A percentile compares a stretch with the other conserved stretches of the same genome.
Evolutionary conservation across 2,329 filamentous ascomycete genomes (phyloP).

Genomic region (Cladosporium phlei): DNA sequence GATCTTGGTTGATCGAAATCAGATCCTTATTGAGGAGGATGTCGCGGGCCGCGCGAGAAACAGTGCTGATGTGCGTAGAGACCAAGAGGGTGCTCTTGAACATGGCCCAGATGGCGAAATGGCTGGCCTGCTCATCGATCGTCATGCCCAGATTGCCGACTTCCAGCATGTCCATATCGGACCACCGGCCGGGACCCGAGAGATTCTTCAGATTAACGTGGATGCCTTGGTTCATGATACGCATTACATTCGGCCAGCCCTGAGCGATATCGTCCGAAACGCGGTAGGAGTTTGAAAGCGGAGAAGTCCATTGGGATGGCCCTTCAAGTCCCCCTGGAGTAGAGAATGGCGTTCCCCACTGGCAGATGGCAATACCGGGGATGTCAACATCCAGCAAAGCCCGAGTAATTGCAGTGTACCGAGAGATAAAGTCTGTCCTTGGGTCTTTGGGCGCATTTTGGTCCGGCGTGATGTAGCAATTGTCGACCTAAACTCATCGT

Average conservation of each 20-base stretch:
- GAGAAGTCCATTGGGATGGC: slow-evolving; percentile 28
- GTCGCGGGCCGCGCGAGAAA: slow-evolving; percentile 38
- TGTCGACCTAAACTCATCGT: slow-evolving; percentile 28
- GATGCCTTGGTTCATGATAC: slow-evolving; percentile 29
- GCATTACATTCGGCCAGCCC: slow-evolving; percentile 28
- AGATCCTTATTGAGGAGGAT: slow-evolving; percentile 47
- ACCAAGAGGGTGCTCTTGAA: slow-evolving; percentile 46
- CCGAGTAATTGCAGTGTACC: slow-evolving; percentile 23
- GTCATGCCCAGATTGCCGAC: slow-evolving; percentile 35
- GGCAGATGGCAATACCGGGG: slow-evolving; percentile 26
- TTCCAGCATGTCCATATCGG: slow-evolving; percentile 37
- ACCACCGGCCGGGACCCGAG: slow-evolving; percentile 33
- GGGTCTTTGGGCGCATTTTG: slow-evolving; percentile 28
- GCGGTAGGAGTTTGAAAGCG: slow-evolving; percentile 28
- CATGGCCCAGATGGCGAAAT: slow-evolving; percentile 48
- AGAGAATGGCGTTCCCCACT: slow-evolving; percentile 28
- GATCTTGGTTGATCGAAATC: slow-evolving; percentile 47
- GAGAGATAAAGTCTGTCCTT: slow-evolving; percentile 25
- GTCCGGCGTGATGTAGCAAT: slow-evolving; percentile 27
- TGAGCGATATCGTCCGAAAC: slow-evolving; percentile 29
- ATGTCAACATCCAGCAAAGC: slow-evolving; percentile 28
- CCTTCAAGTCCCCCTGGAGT: slow-evolving; percentile 25
- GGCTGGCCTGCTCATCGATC: slow-evolving; percentile 41
- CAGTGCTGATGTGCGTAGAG: slow-evolving; percentile 40
- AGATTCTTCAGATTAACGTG: slow-evolving; percentile 25